These are phyloP conservation scores for Physaria fendleri DNA, from an alignment of 345 rosid genomes.

Conservation along the genomic window DNA sequence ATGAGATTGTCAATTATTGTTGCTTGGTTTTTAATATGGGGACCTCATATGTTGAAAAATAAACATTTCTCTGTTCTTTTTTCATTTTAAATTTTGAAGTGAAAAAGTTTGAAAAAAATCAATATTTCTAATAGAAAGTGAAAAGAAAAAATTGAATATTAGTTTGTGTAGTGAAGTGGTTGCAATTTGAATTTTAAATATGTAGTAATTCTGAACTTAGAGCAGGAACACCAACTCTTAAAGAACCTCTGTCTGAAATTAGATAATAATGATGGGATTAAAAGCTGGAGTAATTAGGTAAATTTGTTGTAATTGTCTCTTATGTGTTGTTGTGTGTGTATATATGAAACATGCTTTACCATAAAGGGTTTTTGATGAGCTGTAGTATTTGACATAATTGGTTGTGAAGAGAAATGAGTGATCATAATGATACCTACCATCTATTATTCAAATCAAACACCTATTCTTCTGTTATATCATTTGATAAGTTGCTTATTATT, in stretches of 20 bases:
- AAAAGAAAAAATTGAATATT: neutral
- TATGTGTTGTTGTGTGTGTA: too few species aligned
- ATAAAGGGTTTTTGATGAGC: constrained; percentile 24
- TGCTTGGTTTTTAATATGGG: constrained; percentile 21
- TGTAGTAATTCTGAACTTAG: too few species aligned
- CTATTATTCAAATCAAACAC: too few species aligned
- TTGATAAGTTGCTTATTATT: too few species aligned
- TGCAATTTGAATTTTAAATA: too few species aligned
- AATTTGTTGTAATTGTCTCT: constrained; percentile 24
- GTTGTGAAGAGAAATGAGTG: constrained; percentile 23
- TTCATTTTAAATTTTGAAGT: neutral
- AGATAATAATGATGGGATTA: constrained; percentile 1
- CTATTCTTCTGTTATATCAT: too few species aligned
- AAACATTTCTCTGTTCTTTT: constrained; percentile 20
- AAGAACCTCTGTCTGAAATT: constrained; percentile 19
- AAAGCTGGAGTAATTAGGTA: constrained; percentile 17
- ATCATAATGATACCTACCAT: constrained; percentile 28
- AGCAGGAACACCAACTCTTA: too few species aligned
- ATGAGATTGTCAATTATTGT: constrained; percentile 15
- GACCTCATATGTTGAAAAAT: constrained; percentile 24
- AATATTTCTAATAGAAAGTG: too few species aligned
- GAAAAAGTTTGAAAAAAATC: neutral
- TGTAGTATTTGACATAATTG: constrained; percentile 20
- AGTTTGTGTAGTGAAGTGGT: neutral
- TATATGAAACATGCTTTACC: too few species aligned